phyloP scores from a whole-genome alignment of 129 eudicot genomes.

The Daucus carota region DNA sequence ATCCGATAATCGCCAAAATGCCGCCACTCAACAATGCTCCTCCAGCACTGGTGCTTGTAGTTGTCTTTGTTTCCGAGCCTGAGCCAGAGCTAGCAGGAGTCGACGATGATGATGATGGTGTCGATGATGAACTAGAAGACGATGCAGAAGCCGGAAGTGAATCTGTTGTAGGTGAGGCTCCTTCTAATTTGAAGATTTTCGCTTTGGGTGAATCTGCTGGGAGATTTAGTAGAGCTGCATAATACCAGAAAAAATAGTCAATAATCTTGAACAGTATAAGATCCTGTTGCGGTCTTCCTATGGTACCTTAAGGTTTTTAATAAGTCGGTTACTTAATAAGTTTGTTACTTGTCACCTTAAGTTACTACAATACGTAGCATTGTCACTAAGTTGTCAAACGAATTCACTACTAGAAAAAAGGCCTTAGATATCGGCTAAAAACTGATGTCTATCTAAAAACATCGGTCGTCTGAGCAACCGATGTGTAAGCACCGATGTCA shows the following conservation, averaged over 20 bases:
- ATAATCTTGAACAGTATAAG: too few relatives aligned
- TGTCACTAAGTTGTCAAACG: too few relatives aligned
- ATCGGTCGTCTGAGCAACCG: too few relatives aligned
- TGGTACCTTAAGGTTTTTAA: too few relatives aligned
- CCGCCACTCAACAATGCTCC: constrained; percentile 9
- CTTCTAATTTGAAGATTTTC: constrained; percentile 28
- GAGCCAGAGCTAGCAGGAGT: constrained; percentile 13
- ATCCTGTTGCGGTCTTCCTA: too few relatives aligned
- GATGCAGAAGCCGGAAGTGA: constrained; percentile 19
- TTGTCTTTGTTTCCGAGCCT: constrained; percentile 13
- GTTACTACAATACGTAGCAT: too few relatives aligned
- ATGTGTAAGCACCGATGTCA: too few relatives aligned
- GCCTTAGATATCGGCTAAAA: too few relatives aligned
- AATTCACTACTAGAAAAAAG: too few relatives aligned
- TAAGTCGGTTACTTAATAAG: too few relatives aligned
- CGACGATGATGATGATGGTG: constrained; percentile 22
- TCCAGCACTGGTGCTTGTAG: constrained; percentile 17
- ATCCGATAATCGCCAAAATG: constrained; percentile 1
- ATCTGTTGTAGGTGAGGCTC: constrained; percentile 17
- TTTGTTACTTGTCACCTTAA: too few relatives aligned
- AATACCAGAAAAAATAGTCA: neutral
- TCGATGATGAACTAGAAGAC: constrained; percentile 13
- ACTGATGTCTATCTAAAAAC: too few relatives aligned
- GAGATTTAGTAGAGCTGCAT: constrained; percentile 33
- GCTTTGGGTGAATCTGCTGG: constrained; percentile 45